Percentiles rank a stretch among this genome's conserved stretches.
These are phyloP conservation scores for Arthrobotrys iridis DNA, from an alignment of 2,329 filamentous ascomycete species.

Conservation along the genomic window DNA sequence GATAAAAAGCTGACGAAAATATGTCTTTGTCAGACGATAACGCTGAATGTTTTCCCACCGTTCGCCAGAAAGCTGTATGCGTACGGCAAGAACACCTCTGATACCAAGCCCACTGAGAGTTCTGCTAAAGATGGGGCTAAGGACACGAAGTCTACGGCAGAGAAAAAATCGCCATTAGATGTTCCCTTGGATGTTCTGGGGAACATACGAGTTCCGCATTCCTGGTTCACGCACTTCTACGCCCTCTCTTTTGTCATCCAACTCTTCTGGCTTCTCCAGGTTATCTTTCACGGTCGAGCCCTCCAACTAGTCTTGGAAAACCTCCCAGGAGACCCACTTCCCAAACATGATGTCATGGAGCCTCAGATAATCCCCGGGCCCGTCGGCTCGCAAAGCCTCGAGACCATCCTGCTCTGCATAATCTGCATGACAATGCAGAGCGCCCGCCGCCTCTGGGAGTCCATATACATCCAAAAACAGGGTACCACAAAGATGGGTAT, in stretches of 20 bases:
- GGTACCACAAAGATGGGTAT: slow-evolving; percentile 80
- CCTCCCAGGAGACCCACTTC: slow-evolving; percentile 58
- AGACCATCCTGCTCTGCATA: slow-evolving; percentile 71
- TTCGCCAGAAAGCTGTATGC: slow-evolving; percentile 42
- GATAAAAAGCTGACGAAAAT: slow-evolving; percentile 3
- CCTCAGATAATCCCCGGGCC: slow-evolving; percentile 57
- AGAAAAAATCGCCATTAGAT: slow-evolving; percentile 33
- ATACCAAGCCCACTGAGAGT: slow-evolving; percentile 1
- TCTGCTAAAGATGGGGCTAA: slow-evolving; percentile 12
- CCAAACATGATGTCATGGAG: slow-evolving; percentile 2
- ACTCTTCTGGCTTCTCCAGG: slow-evolving; percentile 77
- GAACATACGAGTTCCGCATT: slow-evolving; percentile 77
- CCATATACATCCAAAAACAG: slow-evolving; percentile 71
- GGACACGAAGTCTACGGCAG: slow-evolving; percentile 54
- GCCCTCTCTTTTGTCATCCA: slow-evolving; percentile 75
- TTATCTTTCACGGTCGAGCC: slow-evolving; percentile 67
- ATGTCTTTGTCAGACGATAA: slow-evolving; percentile 32
- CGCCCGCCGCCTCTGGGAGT: slow-evolving; percentile 79
- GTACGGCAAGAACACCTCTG: slow-evolving; percentile 37
- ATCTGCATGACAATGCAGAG: slow-evolving; percentile 79
- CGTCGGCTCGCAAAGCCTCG: slow-evolving; percentile 54
- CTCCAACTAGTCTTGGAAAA: slow-evolving; percentile 66
- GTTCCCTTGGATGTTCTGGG: slow-evolving; percentile 66
- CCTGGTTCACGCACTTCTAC: slow-evolving; percentile 92
- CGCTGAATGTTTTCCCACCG: slow-evolving; percentile 37